Evolutionary conservation across 2,329 filamentous ascomycete species (phyloP).

Genomic region (Ophiostoma pallidulum): DNA sequence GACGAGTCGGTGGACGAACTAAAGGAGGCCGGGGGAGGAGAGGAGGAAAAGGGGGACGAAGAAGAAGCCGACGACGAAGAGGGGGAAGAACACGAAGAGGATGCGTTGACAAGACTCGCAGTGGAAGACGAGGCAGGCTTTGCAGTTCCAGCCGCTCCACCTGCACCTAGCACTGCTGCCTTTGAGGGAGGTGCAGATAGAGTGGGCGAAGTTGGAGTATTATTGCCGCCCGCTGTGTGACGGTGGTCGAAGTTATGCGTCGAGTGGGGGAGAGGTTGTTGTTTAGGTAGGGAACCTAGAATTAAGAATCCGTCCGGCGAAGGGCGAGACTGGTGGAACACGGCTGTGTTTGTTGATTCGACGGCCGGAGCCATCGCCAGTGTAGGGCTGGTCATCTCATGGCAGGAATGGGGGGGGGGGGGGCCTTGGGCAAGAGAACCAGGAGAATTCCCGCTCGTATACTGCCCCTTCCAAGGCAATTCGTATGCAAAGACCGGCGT

Average conservation of each 20-base stretch:
- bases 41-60: neutral
- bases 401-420: constrained; percentile 14
- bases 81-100: neutral
- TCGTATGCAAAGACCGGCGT: constrained; percentile 6
- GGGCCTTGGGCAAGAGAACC: too few relatives aligned
- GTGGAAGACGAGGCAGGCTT: constrained; percentile 3
- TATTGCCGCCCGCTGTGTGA: constrained; percentile 9
- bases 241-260: constrained; percentile 6
- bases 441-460: neutral
- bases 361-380: constrained; percentile 33
- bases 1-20: too few relatives aligned
- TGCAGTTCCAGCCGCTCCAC: constrained; percentile 7
- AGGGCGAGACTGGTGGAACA: constrained; percentile 28
- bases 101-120: constrained; percentile 4
- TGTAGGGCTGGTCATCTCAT: constrained; percentile 36
- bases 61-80: neutral
- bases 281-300: constrained; percentile 16
- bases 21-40: constrained; percentile 1
- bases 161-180: constrained; percentile 7
- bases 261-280: constrained; percentile 8
- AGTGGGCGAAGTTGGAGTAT: constrained; percentile 10
- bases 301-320: constrained; percentile 23
- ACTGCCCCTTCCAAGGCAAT: neutral
- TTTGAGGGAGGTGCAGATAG: constrained; percentile 13
- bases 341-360: constrained; percentile 24